A percentile compares a stretch with the other conserved stretches of the same genome.
phyloP scores from a whole-genome alignment of 2,329 filamentous ascomycete species.

The Colletotrichum karsti region DNA sequence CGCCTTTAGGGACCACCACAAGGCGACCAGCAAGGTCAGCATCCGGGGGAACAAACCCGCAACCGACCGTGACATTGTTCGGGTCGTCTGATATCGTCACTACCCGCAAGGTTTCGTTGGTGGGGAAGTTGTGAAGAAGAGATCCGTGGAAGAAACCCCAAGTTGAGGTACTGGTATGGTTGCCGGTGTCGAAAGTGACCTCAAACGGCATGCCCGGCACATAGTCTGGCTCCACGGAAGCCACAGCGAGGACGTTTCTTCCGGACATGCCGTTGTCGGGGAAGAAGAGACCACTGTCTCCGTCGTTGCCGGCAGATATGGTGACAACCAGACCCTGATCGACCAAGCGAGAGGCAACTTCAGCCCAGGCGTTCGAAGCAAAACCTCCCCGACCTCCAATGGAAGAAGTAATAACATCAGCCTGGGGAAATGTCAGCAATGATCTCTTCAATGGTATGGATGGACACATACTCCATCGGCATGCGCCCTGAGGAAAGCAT shows the following conservation, averaged over 20 bases:
- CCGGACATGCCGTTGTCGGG: conserved; percentile 48
- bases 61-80: conserved; percentile 42
- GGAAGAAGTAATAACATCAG: conserved; percentile 44
- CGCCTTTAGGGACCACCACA: conserved; percentile 42
- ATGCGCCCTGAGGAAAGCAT: conserved; percentile 39
- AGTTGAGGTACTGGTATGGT: neutral
- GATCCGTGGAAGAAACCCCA: conserved; percentile 20
- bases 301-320: conserved; percentile 52
- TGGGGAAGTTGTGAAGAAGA: conserved; percentile 7
- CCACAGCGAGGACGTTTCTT: conserved; percentile 49
- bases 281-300: conserved; percentile 48
- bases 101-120: conserved; percentile 32
- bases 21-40: conserved; percentile 49
- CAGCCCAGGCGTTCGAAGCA: conserved; percentile 37
- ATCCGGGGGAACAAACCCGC: conserved; percentile 44
- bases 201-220: conserved; percentile 24
- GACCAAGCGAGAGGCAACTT: conserved; percentile 48
- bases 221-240: conserved; percentile 43
- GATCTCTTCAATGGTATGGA: accelerated
- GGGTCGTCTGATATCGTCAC: conserved; percentile 34
- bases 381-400: conserved; percentile 40
- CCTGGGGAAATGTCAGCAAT: neutral
- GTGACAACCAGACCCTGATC: conserved; percentile 48
- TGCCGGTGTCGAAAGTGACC: neutral
- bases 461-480: conserved; percentile 33